phyloP scores from a whole-genome alignment of 768 basidiomycete genomes.

The Boletus subcaerulescens region DNA sequence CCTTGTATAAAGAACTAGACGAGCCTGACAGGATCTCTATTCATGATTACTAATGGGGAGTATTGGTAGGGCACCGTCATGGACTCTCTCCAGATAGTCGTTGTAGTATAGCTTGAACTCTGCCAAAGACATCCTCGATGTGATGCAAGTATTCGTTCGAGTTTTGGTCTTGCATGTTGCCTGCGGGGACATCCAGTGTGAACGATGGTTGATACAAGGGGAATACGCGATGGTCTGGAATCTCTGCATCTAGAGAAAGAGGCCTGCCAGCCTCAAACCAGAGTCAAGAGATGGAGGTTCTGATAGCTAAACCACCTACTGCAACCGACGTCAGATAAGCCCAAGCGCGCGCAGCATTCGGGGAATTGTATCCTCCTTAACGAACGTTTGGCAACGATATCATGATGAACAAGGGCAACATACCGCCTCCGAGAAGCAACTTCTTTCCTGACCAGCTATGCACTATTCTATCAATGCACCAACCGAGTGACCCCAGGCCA shows the following conservation, averaged over 20 bases:
- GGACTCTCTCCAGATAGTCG: conserved; percentile 1
- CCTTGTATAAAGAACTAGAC: conserved; percentile 1
- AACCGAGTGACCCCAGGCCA: conserved; percentile 59
- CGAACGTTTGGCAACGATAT: conserved; percentile 8
- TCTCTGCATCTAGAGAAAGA: conserved; percentile 55
- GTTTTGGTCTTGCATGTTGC: conserved; percentile 76
- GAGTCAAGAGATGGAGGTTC: not conserved
- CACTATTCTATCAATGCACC: conserved; percentile 56
- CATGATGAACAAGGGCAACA: conserved; percentile 5
- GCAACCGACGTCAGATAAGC: conserved; percentile 73
- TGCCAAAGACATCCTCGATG: conserved; percentile 42
- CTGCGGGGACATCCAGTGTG: conserved; percentile 69
- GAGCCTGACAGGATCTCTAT: not conserved
- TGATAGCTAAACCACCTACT: conserved; percentile 41
- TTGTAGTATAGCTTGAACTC: conserved; percentile 27
- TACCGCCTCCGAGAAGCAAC: conserved; percentile 76
- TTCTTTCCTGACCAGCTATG: conserved; percentile 58
- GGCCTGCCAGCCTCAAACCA: conserved; percentile 49
- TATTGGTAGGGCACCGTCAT: not conserved
- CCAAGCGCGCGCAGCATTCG: conserved; percentile 88
- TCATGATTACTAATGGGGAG: not conserved
- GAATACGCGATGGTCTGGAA: conserved; percentile 76
- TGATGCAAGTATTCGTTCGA: conserved; percentile 50
- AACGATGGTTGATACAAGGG: conserved; percentile 79
- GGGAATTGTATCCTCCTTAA: conserved; percentile 76